Evolutionary conservation across 306 rosid species (phyloP), one percentile per base, ranked within the genome.

Genomic region (Dryas drummondii): DNA sequence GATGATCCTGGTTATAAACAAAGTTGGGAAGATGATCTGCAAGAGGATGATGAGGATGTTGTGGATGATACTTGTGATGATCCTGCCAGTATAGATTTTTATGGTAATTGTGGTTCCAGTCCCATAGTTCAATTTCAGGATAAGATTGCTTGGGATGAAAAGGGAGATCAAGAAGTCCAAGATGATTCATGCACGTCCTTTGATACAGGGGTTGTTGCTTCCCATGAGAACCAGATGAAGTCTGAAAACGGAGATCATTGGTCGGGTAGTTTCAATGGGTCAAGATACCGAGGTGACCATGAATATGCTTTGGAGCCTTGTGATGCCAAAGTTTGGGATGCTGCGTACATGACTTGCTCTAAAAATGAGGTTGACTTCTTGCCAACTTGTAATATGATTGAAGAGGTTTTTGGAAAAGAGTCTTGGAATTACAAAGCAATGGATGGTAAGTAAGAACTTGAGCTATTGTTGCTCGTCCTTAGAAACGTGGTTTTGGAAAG

Each of bases 341-440:
- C 88, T 27, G 91, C 93, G 53, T 93, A 81, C 48, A 32, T 80
- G 66, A 79, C 90, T 48, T 86, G 84, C 81, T 83, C 87, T 0
- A 80, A 83, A 68, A 85, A 55, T 61, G 84, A 87, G 84, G 85
- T 91, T 53, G 97, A 88, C 79, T 87, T 94, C 68, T 83, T 90
- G 77, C 91, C 98, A 17, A 91, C 96, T 46, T 85, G 96, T 83
- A 87, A 84, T 80, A 88, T 91, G 97, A 94, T 89, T 58, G 89
- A 90, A 84, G 98, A 94, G 86, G 89, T 88, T 80, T 93, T 89
- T 71, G 97, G 96, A 51, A 91, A 86, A 68, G 94, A 83, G 58
- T 68, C 80, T 3, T 55, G 79, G 77, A 64, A 82, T 49, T 70
- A 48, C 79, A 82, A 86, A 86, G 76, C 84, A 79, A 76, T 85